Base-by-base conservation (phyloP, 202 grass and related monocot species). In the Miscanthus sacchariflorus region DNA sequence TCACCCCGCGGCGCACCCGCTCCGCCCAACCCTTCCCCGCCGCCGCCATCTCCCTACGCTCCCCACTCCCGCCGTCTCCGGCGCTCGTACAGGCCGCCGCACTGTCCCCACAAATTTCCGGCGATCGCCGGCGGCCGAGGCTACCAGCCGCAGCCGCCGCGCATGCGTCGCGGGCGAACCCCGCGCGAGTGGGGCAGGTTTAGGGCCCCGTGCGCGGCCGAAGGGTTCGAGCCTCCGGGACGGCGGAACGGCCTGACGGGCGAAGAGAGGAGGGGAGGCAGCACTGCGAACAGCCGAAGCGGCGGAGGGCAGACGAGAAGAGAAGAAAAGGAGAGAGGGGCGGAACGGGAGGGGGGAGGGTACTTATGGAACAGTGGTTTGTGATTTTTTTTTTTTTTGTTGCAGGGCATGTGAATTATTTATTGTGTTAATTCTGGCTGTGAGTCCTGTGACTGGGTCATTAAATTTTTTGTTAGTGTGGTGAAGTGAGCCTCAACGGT, bases 21-120 rank as follows among this genome's bases (percentile, higher is more conserved):
- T 99, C 96, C 27, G 82, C 50, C 70, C 87, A 86, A 18, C 93
- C 96, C 84, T 99, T 99, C 36, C 93, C 95, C 12, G 65, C 87
- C 73, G 87, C 40, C 25, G 92, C 89, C 94, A 95, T 96, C 79
- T 74, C 61, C 35, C 33, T 30, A 8, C n/a, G 69, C 63, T 23
- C 69, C 7, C 17, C 25, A 25, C 28, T 24, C 12, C 5, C 48
- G 68, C 42, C 35, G 67, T 36, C 78, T 70, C 56, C 42, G 39
- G 3, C 48, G 77, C 21, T 40, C 24, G 45, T 68, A 12, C 24
- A 45, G 9, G 21, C 75, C 39, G 42, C 72, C 25, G 25, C 74
- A 27, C 25, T 54, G 46, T 35, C 52, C 13, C 30, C 39, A 39
- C 86, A 33, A 44, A 68, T 89, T 9, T 14, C 86, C 77, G 59